These are phyloP conservation scores for Aurantiochytrium sp. DNA, from an alignment of 108 stramenopile genomes.

Conservation along the genomic window DNA sequence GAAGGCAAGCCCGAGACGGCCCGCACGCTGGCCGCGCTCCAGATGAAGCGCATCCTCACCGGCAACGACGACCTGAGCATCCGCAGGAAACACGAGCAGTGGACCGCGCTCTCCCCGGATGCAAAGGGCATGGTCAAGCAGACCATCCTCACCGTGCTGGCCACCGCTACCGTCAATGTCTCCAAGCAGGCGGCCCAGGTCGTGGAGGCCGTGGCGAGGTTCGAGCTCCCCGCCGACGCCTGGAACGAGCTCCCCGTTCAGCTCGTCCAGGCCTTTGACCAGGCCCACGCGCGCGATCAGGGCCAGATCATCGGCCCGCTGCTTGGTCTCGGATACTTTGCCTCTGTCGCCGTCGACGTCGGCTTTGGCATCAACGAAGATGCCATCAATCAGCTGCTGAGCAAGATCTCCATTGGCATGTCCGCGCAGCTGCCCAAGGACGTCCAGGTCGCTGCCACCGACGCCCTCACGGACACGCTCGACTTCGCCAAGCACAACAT, in stretches of 20 bases:
- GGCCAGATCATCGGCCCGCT: background rate
- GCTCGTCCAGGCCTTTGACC: background rate
- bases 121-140: background rate
- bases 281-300: background rate
- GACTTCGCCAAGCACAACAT: slow-evolving; percentile 9
- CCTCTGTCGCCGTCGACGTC: background rate
- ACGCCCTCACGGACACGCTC: background rate
- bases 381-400: background rate
- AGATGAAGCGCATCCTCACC: background rate
- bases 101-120: background rate
- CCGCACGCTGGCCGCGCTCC: background rate
- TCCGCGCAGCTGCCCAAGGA: background rate
- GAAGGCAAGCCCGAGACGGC: background rate
- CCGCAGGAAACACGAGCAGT: background rate
- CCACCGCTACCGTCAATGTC: background rate
- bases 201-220: background rate
- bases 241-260: background rate
- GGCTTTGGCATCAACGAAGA: background rate
- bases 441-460: slow-evolving; percentile 19
- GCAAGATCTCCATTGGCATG: slow-evolving; percentile 23
- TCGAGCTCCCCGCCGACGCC: background rate
- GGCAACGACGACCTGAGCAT: background rate
- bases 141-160: background rate
- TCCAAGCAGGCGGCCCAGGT: background rate
- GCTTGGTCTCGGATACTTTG: slow-evolving; percentile 14